phyloP scores from a whole-genome alignment of 768 basidiomycete species.

The Xerocomellus intermedius region DNA sequence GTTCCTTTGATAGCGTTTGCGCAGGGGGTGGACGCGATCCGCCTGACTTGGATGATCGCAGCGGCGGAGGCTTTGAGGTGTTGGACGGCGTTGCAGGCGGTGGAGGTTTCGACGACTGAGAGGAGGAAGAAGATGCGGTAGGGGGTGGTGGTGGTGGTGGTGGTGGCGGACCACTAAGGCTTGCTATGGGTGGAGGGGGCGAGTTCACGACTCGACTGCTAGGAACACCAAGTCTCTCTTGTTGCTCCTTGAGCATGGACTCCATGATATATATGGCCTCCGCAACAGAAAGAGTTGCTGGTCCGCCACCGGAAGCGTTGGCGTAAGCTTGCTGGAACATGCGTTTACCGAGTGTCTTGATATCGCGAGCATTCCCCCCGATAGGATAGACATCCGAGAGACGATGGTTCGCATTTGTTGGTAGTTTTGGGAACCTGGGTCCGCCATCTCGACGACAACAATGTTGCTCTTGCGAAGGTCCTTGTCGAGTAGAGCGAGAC shows the following conservation, averaged over 20 bases:
- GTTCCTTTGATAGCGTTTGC: conserved; percentile 11
- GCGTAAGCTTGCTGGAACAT: conserved; percentile 15
- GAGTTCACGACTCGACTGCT: conserved; percentile 2
- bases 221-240: conserved; percentile 25
- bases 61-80: neutral
- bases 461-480: conserved; percentile 48
- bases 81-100: conserved; percentile 20
- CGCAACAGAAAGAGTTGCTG: neutral
- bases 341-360: conserved; percentile 44
- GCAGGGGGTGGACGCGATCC: conserved; percentile 8
- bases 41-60: neutral
- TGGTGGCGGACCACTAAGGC: conserved; percentile 18
- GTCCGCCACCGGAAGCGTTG: conserved; percentile 8
- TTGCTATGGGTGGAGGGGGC: conserved; percentile 17
- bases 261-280: conserved; percentile 13
- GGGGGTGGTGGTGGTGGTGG: conserved; percentile 28
- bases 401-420: conserved; percentile 26
- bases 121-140: conserved; percentile 15
- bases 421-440: neutral
- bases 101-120: conserved; percentile 22
- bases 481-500: conserved; percentile 47
- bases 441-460: conserved; percentile 32
- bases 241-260: conserved; percentile 18
- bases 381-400: conserved; percentile 40
- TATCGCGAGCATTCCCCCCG: conserved; percentile 70